phyloP scores from a whole-genome alignment of 768 basidiomycete genomes.

The Russula vinacea region DNA sequence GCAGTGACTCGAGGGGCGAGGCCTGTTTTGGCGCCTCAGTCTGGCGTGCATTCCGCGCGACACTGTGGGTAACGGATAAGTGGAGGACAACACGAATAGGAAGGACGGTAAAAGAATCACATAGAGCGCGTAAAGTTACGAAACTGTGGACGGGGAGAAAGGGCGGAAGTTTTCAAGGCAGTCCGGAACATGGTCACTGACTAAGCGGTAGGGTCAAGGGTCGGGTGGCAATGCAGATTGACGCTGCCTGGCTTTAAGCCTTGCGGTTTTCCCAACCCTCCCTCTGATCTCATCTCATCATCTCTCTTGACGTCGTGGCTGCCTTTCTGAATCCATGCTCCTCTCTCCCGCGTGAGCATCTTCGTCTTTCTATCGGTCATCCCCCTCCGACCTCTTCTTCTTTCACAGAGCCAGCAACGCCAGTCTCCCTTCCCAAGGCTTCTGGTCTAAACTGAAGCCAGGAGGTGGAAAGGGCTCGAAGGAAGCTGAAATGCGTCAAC shows the following conservation, averaged over 20 bases:
- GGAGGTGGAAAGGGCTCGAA: conserved; percentile 40
- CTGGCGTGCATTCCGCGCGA: not conserved
- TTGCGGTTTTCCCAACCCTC: not conserved
- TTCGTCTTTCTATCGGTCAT: conserved; percentile 29
- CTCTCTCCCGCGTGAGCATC: conserved; percentile 72
- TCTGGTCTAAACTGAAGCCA: conserved; percentile 67
- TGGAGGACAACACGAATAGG: not conserved
- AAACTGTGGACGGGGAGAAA: not conserved
- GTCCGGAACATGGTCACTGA: not conserved
- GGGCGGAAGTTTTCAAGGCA: not conserved
- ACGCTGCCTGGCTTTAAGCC: conserved; percentile 21
- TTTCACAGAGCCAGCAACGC: conserved; percentile 60
- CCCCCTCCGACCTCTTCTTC: conserved; percentile 38
- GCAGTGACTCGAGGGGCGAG: conserved; percentile 29
- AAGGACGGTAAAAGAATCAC: not conserved
- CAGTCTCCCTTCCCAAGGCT: conserved; percentile 49
- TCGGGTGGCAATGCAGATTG: not conserved
- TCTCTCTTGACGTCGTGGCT: conserved; percentile 9
- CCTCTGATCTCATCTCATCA: conserved; percentile 18
- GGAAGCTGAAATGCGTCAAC: conserved; percentile 57
- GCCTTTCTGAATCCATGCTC: conserved; percentile 51
- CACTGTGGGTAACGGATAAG: not conserved
- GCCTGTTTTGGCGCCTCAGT: conserved; percentile 24
- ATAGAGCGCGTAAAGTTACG: not conserved
- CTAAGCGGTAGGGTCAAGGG: conserved; percentile 11